phyloP scores from a whole-genome alignment of 2,329 filamentous ascomycete species.

The Pyricularia sp. region DNA sequence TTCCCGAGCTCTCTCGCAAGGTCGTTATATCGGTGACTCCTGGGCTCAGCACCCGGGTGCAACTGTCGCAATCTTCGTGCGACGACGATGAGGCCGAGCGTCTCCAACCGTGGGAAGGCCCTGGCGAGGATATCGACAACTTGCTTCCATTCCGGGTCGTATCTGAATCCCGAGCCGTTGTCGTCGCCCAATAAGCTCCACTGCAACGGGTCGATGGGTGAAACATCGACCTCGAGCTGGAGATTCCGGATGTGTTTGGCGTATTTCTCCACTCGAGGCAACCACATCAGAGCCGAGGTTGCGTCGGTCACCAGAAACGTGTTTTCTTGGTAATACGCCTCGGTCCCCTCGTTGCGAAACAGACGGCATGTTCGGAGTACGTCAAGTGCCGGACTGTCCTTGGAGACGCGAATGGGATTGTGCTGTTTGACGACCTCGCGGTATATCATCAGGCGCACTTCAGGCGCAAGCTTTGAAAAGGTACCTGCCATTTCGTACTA shows the following conservation, averaged over 20 bases:
- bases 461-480: not conserved
- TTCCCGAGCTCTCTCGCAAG: not conserved
- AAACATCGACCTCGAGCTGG: constrained; percentile 3
- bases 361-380: not conserved
- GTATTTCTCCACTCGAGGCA: not conserved
- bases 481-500: not conserved
- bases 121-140: not conserved
- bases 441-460: constrained; percentile 3
- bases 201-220: not conserved
- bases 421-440: not conserved
- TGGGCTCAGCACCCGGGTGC: not conserved
- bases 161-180: not conserved
- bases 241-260: not conserved
- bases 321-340: constrained; percentile 5
- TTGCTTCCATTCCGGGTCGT: constrained; percentile 3
- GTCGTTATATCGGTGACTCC: constrained; percentile 1
- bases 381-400: not conserved
- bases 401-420: not conserved
- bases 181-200: not conserved
- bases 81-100: constrained; percentile 3
- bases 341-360: constrained; percentile 2
- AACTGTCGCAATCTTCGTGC: not conserved
- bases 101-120: not conserved
- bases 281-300: constrained; percentile 1
- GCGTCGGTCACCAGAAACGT: constrained; percentile 1